Evolutionary conservation across 1,284 basidiomycete genomes (phyloP), one percentile per base, ranked within the genome.

Genomic region (Trichosporon ovoides): DNA sequence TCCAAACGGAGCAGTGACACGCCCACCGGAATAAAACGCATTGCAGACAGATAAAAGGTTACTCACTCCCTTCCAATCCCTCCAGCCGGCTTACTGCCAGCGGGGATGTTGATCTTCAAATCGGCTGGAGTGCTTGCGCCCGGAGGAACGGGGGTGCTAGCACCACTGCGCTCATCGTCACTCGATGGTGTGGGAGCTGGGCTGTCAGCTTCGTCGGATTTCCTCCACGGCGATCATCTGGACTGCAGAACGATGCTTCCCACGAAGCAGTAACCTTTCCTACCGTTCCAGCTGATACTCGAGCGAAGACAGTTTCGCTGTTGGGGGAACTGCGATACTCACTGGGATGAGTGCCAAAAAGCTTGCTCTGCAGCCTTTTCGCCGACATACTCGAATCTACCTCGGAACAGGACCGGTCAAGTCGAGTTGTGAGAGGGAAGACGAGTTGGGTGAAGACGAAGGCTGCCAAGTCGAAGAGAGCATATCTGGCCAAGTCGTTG

Each of bases 101-200:
- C 85, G 14, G 90, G 90, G 61, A 93, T 92, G 63, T 87, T 81
- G 72, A 93, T 91, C 34, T 85, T 87, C 63, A 93, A 82, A 20
- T 60, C 53, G 2, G 31, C 20, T 20, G 38, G 24, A 13, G 53
- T 13, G n/a, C 33, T n/a, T n/a, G 35, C 43, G 14, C 28, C 35
- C 24, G 54, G 20, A 2, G 43, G 34, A n/a, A 43, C 16, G 11
- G 43, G 36, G 16, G 40, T 38, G 24, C 19, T 46, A 58, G 36
- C 43, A 51, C 35, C 48, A 38, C 49, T 53, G 53, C 48, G 37
- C 48, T 52, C 49, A 13, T 53, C 38, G 10, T 53, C 38, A n/a
- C 38, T 19, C 22, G 40, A n/a, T 10, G n/a, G 24, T 20, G 40
- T 16, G 18, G 40, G 20, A 12, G 40, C 40, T 46, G 37, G 19